Base-by-base conservation (phyloP, 371 early-diverging fungal species). In the Paraphysoderma sedebokerense region DNA sequence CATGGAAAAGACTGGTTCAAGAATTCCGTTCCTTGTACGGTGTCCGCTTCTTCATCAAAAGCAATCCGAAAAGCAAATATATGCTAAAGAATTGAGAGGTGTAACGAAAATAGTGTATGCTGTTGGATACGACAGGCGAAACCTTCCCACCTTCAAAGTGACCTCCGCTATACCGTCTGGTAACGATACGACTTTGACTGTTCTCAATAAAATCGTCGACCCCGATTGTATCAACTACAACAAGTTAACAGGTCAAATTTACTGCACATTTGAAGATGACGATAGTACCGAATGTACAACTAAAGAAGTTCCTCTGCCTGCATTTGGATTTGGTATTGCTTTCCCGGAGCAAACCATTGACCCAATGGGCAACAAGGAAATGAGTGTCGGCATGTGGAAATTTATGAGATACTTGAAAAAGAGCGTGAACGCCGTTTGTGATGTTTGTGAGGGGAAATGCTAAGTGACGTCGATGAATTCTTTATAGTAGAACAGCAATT, bases 361-460 rank as follows among this genome's bases (percentile, higher is more conserved):
- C 17, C 44, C 6, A 13, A 6, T 7, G 45, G 47, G 47, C 24
- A 41, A 46, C 5, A 28, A 38, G 39, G 47, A 46, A 31, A 38
- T 19, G 45, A 46, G 24, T 11, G 47, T 46, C 2, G 47, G 47
- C 22, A 37, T 46, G 38, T 46, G 47, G 47, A 46, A 46, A 31
- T 46, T 46, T 24, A 46, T 46, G 47, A 15, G 23, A 19, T 46
- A 46, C 15, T 8, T 46, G 5, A 24, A 8, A 11, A 11, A 15
- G 30, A n/a, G n/a, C n/a, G n/a, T n/a, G n/a, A n/a, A n/a, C n/a
- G n/a, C n/a, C n/a, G n/a, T n/a, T n/a, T n/a, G n/a, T n/a, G n/a
- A n/a, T n/a, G n/a, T n/a, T n/a, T n/a, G n/a, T n/a, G n/a, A n/a
- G n/a, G n/a, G n/a, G n/a, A n/a, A n/a, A n/a, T n/a, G n/a, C n/a